These are phyloP conservation scores for Russula abietina DNA, from an alignment of 768 basidiomycete genomes.

Conservation along the genomic window DNA sequence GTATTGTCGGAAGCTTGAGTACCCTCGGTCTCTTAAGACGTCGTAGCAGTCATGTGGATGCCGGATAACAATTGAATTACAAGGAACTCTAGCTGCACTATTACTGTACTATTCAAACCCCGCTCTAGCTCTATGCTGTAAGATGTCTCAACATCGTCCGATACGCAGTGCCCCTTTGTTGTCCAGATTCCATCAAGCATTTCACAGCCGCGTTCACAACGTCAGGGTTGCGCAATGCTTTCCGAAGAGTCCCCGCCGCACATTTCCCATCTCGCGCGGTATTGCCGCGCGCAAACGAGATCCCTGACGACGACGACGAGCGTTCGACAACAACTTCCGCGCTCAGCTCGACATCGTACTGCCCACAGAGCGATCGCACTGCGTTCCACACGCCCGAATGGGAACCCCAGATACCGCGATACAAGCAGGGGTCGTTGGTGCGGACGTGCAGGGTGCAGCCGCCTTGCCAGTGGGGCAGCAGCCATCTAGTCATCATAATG, in stretches of 20 bases:
- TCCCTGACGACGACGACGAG: background rate
- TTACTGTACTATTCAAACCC: background rate
- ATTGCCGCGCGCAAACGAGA: background rate
- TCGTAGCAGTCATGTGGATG: too few species aligned
- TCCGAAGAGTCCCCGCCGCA: too few species aligned
- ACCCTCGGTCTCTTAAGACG: too few species aligned
- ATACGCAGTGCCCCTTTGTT: too few species aligned
- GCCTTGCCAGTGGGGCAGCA: constrained; percentile 5
- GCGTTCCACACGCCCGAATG: background rate
- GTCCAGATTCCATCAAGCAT: background rate
- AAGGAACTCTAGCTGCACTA: too few species aligned
- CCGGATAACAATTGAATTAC: too few species aligned
- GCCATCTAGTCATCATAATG: constrained; percentile 15
- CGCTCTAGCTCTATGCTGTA: background rate
- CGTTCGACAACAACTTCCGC: background rate
- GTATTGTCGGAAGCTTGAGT: too few species aligned
- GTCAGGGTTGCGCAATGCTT: background rate
- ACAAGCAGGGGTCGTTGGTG: constrained; percentile 3
- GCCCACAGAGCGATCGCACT: background rate
- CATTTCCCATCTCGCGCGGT: too few species aligned
- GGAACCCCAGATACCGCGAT: constrained; percentile 1
- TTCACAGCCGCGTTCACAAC: background rate
- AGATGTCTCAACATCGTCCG: background rate
- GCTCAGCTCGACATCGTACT: background rate
- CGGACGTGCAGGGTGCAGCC: background rate